Percentiles rank a stretch among this genome's conserved stretches.
These are phyloP conservation scores for Lasiodiplodia hormozganensis DNA, from an alignment of 2,329 filamentous ascomycete species.

Conservation along the genomic window DNA sequence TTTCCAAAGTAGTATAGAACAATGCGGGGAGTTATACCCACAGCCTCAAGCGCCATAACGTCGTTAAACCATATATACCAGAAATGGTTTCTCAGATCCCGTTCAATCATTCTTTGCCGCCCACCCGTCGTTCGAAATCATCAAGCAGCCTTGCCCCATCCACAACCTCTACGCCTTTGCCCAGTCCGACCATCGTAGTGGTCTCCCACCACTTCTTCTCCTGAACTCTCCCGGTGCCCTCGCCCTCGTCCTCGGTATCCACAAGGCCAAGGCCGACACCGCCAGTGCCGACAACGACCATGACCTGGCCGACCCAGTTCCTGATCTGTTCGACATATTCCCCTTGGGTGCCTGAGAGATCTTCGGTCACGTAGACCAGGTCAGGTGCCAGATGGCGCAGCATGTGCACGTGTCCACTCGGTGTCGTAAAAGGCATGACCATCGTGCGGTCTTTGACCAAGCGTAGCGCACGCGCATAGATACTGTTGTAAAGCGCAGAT, in stretches of 20 bases:
- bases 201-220: constrained; percentile 68
- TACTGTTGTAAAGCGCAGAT: constrained; percentile 72
- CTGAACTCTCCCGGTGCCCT: constrained; percentile 67
- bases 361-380: constrained; percentile 86
- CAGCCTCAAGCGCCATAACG: constrained; percentile 7
- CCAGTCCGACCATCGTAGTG: constrained; percentile 74
- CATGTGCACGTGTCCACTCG: constrained; percentile 84
- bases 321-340: constrained; percentile 70
- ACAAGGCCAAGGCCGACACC: constrained; percentile 58
- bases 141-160: constrained; percentile 82
- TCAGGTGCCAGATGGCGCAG: constrained; percentile 85
- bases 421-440: constrained; percentile 86
- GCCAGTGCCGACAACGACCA: constrained; percentile 63
- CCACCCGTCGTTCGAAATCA: constrained; percentile 83
- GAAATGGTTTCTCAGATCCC: background rate
- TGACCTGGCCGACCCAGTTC: constrained; percentile 67
- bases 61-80: constrained; percentile 14
- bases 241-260: constrained; percentile 71
- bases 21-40: background rate
- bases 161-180: constrained; percentile 86
- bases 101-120: constrained; percentile 57
- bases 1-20: background rate
- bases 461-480: constrained; percentile 79
- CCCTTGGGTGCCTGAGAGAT: constrained; percentile 77
- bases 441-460: constrained; percentile 86